A percentile compares a stretch with the other conserved stretches of the same genome.
These are phyloP conservation scores for Aegilops sharonensis DNA, from an alignment of 176 grass and related monocot species.

Conservation along the genomic window DNA sequence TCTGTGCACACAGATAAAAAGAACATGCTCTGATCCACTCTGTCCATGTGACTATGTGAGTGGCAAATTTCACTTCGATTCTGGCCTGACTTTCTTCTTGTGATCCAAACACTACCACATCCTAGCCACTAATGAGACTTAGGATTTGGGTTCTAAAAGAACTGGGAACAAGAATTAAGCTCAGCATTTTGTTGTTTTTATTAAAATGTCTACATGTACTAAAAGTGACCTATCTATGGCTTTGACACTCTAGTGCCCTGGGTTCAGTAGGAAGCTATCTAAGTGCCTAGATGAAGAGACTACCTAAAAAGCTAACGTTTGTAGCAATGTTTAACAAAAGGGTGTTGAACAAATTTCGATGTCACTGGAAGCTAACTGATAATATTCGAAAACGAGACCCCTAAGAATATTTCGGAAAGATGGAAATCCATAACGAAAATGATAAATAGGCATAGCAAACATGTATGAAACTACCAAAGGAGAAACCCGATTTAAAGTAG, in stretches of 20 bases:
- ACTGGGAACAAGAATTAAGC: not conserved
- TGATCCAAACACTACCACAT: not conserved
- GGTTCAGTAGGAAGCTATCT: not conserved
- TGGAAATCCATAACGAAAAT: not conserved
- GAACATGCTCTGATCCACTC: not conserved
- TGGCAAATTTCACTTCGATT: not conserved
- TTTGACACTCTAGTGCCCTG: not conserved
- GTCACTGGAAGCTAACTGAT: not conserved
- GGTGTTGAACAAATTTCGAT: not conserved
- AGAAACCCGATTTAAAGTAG: not conserved
- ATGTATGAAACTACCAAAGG: not conserved
- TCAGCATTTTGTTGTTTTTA: not conserved
- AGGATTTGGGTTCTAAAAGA: not conserved
- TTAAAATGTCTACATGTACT: not conserved
- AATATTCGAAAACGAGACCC: not conserved
- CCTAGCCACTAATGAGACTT: not conserved
- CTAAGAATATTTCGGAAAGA: not conserved
- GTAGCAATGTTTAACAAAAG: not conserved
- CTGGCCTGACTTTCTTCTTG: not conserved
- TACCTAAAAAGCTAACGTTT: not conserved
- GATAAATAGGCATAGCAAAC: not conserved
- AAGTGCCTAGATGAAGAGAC: not conserved
- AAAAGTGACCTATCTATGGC: constrained; percentile 11
- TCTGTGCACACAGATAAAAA: not conserved
- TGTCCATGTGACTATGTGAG: not conserved